Conservation (phyloP, 345 rosid genomes). For the Populus deltoides region DNA sequence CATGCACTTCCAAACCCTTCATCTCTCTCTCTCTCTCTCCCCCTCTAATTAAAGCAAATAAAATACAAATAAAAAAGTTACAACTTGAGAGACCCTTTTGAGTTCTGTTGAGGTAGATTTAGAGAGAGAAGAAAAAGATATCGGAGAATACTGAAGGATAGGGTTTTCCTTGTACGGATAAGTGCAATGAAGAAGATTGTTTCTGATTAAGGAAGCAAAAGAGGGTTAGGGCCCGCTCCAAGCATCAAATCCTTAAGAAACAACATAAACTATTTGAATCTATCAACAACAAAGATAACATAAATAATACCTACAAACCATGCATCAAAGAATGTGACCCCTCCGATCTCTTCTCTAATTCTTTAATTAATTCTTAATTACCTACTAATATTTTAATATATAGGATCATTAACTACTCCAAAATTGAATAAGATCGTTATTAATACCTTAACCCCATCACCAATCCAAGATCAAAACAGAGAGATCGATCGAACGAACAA, state of each 20-base stretch:
- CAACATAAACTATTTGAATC: constrained; percentile 52
- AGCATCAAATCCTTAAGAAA: constrained; percentile 33
- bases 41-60: background rate
- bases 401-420: too few species aligned
- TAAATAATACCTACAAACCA: constrained; percentile 5
- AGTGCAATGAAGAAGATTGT: constrained; percentile 38
- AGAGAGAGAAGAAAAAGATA: constrained; percentile 1
- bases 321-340: background rate
- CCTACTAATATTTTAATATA: background rate
- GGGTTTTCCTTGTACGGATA: constrained; percentile 43
- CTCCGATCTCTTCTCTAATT: background rate
- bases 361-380: background rate
- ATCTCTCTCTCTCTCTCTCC: background rate
- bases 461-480: background rate
- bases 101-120: constrained; percentile 18
- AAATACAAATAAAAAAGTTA: background rate
- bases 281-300: constrained; percentile 8
- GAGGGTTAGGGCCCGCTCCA: constrained; percentile 34
- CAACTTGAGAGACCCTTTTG: constrained; percentile 17
- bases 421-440: too few species aligned
- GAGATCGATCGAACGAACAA: too few species aligned
- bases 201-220: constrained; percentile 36
- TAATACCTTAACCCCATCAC: too few species aligned
- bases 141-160: background rate
- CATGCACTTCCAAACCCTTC: constrained; percentile 29